Evolutionary conservation across 2,329 filamentous ascomycete genomes (phyloP), one percentile per base, ranked within the genome.

Genomic region (Microsporum audouinii): DNA sequence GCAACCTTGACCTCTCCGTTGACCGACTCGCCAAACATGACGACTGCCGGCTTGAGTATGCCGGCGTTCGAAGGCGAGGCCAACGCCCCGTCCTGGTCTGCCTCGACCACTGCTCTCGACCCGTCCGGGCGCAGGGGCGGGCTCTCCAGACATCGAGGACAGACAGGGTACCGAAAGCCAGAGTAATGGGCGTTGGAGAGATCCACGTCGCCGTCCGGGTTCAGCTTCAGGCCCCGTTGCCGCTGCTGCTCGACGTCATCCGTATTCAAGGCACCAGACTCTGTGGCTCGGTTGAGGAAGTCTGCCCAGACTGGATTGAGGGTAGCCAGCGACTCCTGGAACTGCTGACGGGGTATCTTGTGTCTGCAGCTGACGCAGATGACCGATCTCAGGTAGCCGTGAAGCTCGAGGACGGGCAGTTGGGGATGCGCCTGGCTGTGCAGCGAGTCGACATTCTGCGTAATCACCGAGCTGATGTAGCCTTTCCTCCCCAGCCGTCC

Each of bases 401-500:
- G 94, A 57, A 99, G 80, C 74, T 97, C 92, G 53, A 95, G 78
- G 7, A 89, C 94, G 4, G 84, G 81, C 49, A 91, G 75, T 7
- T 79, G 71, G 0, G 91, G 89, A 72, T 96, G 91, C 0, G 90
- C 88, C 62, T 77, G 76, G 1, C 82, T 79, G 73, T 99, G 94
- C 71, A 99, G 95, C 1, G 91, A 96, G 75, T 99, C 94, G 58
- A 99, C 94, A 71, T 97, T 97, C 72, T 99, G 94, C 45, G 94
- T 97, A 66, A 99, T 85, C 62, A 96, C 88, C 59, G 79, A 84
- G 61, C 81, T 82, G 47, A 96, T 78, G 57, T 91, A 75, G 1
- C 91, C 91, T 66, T 94, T 77, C 3, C 81, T 74, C 2, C 84
- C 88, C 39, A 97, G 77, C 65, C 87, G 81, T 59, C 83, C 80